Base-by-base conservation (phyloP, 2,329 filamentous ascomycete species). In the Fusarium continuum region DNA sequence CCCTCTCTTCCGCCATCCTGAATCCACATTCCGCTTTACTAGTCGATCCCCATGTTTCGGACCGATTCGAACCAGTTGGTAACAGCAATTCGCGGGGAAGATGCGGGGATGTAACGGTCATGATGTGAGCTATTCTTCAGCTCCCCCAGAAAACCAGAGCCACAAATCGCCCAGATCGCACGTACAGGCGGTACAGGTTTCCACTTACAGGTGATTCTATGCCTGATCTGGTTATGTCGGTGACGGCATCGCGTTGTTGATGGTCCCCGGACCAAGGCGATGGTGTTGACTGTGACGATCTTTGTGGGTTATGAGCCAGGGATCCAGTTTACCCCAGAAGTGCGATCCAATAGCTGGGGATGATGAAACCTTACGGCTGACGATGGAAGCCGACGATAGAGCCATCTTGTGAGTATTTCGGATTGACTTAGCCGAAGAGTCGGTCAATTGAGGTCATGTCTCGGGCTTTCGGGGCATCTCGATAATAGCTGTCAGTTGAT, bases 41-140 rank as follows among this genome's bases (percentile, higher is more conserved):
- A 55, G 44, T 63, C 43, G 35, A 64, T 60, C 61, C 10, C 43
- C 44, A 58, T 22, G 28, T 39, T 58, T 65, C 62, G 61, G 62
- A 63, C 62, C 62, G 62, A 65, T 45, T 65, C 23, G 19, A 65
- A 43, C 51, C 43, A 34, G 43, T 38, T 52, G 6, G 20, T 59
- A 38, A 45, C 38, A 8, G 8, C 25, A 57, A 20, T 34, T 58
- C 62, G 52, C 25, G 61, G 61, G 46, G 56, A 57, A 65, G 38
- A 36, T 62, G 60, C 23, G 60, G 60, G 60, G 43, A n/a, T 63
- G 53, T 6, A 62, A 17, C 43, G 31, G 56, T 53, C 57, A 50
- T 49, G 16, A 9, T 46, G 29, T 17, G 22, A 40, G 25, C 52
- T 40, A 36, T 6, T 19, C 9, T 26, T 46, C 48, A 60, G 43